phyloP scores from a whole-genome alignment of 108 stramenopile genomes.

The Bacterosira constricta region DNA sequence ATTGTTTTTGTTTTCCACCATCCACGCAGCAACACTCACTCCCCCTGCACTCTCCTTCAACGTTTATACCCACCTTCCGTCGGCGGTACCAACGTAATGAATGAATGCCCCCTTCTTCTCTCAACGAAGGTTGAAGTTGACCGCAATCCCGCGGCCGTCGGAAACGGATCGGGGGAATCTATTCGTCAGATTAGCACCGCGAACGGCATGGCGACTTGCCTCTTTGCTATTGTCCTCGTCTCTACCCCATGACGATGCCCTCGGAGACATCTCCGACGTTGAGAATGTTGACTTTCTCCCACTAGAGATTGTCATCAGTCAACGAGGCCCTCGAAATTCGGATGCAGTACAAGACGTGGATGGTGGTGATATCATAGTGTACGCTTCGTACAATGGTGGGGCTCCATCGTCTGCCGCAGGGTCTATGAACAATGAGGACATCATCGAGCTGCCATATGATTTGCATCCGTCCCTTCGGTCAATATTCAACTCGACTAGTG shows the following conservation, averaged over 20 bases:
- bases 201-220: constrained; percentile 27
- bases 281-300: constrained; percentile 44
- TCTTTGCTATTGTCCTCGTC: not conserved
- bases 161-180: constrained; percentile 34
- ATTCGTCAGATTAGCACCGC: constrained; percentile 23
- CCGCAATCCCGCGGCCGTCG: constrained; percentile 31
- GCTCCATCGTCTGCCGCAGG: constrained; percentile 16
- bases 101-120: not conserved
- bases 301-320: constrained; percentile 33
- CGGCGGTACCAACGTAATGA: no score
- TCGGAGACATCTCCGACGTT: not conserved
- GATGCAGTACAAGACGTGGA: not conserved
- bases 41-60: no score
- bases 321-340: not conserved
- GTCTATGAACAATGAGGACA: constrained; percentile 12
- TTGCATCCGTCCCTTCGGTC: constrained; percentile 41
- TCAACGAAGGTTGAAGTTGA: not conserved
- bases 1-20: no score
- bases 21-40: no score
- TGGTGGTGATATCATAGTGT: constrained; percentile 32
- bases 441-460: constrained; percentile 43
- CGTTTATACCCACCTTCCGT: no score
- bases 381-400: constrained; percentile 79
- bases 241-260: not conserved
- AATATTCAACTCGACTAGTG: constrained; percentile 26